These are phyloP conservation scores for Suhomyces bribrorum DNA, from an alignment of 1,139 yeast genomes.

Conservation along the genomic window DNA sequence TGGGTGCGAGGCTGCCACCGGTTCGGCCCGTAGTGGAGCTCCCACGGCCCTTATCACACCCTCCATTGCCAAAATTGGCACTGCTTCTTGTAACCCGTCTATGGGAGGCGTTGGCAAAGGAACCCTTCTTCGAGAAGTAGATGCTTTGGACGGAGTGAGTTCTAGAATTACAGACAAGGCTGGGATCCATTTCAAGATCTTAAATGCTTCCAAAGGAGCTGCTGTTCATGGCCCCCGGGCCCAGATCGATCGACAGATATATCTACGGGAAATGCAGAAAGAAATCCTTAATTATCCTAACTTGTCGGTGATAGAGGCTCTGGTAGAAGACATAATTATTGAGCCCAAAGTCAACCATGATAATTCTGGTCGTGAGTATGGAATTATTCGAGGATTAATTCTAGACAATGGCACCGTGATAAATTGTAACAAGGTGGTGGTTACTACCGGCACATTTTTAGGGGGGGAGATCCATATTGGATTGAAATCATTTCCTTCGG, in stretches of 20 bases:
- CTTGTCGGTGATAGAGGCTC: slow-evolving; percentile 64
- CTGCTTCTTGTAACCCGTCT: slow-evolving; percentile 95
- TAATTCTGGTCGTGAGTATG: slow-evolving; percentile 38
- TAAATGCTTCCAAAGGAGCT: slow-evolving; percentile 88
- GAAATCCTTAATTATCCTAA: slow-evolving; percentile 61
- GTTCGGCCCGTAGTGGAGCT: slow-evolving; percentile 83
- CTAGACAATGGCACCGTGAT: slow-evolving; percentile 66
- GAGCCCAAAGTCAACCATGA: slow-evolving; percentile 38
- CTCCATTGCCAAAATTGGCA: slow-evolving; percentile 70
- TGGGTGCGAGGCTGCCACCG: slow-evolving; percentile 97
- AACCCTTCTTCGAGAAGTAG: slow-evolving; percentile 86
- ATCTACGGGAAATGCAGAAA: slow-evolving; percentile 76
- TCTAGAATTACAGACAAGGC: slow-evolving; percentile 84
- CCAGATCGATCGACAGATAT: slow-evolving; percentile 85
- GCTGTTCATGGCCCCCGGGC: slow-evolving; percentile 99
- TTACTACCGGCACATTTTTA: slow-evolving; percentile 94
- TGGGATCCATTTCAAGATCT: slow-evolving; percentile 86
- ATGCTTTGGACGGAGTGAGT: slow-evolving; percentile 93
- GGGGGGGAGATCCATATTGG: slow-evolving; percentile 97
- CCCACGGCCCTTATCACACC: slow-evolving; percentile 80
- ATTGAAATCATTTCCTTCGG: slow-evolving; percentile 74
- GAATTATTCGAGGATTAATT: slow-evolving; percentile 66
- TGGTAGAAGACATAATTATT: slow-evolving; percentile 83
- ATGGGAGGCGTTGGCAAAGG: slow-evolving; percentile 99
- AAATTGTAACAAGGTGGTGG: slow-evolving; percentile 67